Percentiles rank a stretch among this genome's conserved stretches.
These are phyloP conservation scores for Stenocarpella maydis DNA, from an alignment of 2,329 filamentous ascomycete species.

Conservation along the genomic window DNA sequence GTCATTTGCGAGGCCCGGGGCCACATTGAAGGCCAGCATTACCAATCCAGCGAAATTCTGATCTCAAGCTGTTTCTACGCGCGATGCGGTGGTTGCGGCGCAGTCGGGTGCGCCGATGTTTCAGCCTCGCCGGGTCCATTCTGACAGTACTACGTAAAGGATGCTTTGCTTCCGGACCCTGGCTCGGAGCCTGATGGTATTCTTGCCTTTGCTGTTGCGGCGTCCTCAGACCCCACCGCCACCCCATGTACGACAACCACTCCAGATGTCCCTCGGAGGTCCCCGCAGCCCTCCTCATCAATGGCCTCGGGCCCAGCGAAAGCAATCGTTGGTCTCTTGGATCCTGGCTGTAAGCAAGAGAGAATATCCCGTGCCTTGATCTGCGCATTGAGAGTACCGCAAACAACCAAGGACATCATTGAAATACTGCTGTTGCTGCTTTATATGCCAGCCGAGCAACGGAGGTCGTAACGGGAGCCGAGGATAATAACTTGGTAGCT, in stretches of 20 bases:
- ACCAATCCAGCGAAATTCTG: slow-evolving; percentile 2
- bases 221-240: slow-evolving; percentile 37
- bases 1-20: background rate
- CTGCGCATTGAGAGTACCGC: background rate
- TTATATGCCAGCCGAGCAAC: background rate
- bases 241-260: slow-evolving; percentile 36
- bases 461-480: background rate
- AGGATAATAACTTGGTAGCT: background rate
- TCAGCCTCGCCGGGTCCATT: background rate
- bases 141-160: background rate
- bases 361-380: slow-evolving; percentile 13
- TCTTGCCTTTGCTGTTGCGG: slow-evolving; percentile 28
- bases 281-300: slow-evolving; percentile 31
- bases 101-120: too few species aligned
- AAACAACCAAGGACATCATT: background rate
- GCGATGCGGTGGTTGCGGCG: background rate
- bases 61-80: background rate
- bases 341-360: slow-evolving; percentile 37
- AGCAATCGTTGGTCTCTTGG: slow-evolving; percentile 33
- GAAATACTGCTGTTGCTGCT: background rate
- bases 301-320: slow-evolving; percentile 36
- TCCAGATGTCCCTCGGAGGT: slow-evolving; percentile 23
- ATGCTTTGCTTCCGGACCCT: background rate
- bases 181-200: slow-evolving; percentile 5
- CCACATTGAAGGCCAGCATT: slow-evolving; percentile 2